phyloP scores from a whole-genome alignment of 176 grass and related monocot species.

The Dactylis glomerata region DNA sequence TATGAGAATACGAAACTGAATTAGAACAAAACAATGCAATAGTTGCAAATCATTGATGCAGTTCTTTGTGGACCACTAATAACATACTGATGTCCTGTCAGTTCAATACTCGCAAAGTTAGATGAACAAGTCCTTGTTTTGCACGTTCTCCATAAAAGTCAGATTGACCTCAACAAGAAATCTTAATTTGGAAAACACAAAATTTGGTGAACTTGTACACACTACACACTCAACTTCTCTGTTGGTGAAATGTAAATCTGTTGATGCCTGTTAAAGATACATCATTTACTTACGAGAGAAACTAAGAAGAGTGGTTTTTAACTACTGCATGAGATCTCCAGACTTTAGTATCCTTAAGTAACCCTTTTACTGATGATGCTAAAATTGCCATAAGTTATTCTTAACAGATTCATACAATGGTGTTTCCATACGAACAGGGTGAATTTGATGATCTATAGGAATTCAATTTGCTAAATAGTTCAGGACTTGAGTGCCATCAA shows the following conservation, averaged over 20 bases:
- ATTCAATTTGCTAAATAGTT: not conserved
- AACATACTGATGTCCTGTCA: not conserved
- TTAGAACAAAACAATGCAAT: not conserved
- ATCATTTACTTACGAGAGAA: slow-evolving; percentile 12
- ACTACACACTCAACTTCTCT: not conserved
- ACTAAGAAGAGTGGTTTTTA: not conserved
- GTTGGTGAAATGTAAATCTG: not conserved
- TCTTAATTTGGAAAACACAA: not conserved
- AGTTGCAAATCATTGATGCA: not conserved
- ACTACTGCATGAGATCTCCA: not conserved
- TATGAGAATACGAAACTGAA: too few relatives aligned
- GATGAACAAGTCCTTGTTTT: not conserved
- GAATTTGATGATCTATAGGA: not conserved
- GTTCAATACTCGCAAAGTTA: not conserved
- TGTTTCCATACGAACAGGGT: not conserved
- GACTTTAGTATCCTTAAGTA: not conserved
- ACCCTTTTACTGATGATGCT: not conserved
- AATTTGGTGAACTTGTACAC: not conserved
- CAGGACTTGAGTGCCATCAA: not conserved
- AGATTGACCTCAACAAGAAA: slow-evolving; percentile 15
- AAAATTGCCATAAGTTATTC: not conserved
- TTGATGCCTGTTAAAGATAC: not conserved
- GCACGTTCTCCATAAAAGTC: not conserved
- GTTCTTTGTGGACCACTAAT: slow-evolving; percentile 6
- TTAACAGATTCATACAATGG: not conserved